These are phyloP conservation scores for Rhizomucor pusillus DNA, from an alignment of 371 early-diverging fungal genomes.

Conservation along the genomic window DNA sequence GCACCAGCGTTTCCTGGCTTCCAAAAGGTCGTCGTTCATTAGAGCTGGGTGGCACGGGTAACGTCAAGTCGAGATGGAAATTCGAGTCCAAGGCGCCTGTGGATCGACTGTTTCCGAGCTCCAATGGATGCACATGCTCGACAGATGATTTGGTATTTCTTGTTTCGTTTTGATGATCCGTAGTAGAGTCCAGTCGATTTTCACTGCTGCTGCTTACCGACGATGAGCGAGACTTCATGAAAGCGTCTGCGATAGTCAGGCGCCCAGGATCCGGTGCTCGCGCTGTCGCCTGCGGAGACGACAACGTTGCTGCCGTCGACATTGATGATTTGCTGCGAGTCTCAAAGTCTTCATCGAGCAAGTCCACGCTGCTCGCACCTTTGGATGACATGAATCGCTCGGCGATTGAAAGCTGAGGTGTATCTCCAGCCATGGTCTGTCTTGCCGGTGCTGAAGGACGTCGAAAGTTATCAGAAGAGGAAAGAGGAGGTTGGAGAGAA, in stretches of 20 bases:
- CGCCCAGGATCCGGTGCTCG: conserved; percentile 22
- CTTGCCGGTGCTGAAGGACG: too few relatives aligned
- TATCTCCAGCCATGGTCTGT: too few relatives aligned
- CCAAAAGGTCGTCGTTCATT: conserved; percentile 30
- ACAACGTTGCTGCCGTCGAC: too few relatives aligned
- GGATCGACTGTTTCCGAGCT: too few relatives aligned
- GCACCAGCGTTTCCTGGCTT: conserved; percentile 45
- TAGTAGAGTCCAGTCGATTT: conserved; percentile 2
- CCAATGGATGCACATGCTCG: too few relatives aligned
- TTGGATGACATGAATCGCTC: conserved; percentile 34
- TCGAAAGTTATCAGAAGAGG: conserved; percentile 2
- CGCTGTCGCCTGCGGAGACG: too few relatives aligned
- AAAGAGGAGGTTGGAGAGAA: not conserved
- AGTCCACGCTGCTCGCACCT: too few relatives aligned
- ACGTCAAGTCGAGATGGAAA: conserved; percentile 13
- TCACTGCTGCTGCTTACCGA: too few relatives aligned
- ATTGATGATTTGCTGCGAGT: not conserved
- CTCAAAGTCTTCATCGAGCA: not conserved
- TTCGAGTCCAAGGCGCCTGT: conserved; percentile 8
- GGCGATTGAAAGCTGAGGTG: conserved; percentile 40
- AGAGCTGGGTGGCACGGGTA: conserved; percentile 9
- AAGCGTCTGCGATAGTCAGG: conserved; percentile 34
- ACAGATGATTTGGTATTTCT: too few relatives aligned
- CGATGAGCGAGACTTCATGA: conserved; percentile 20
- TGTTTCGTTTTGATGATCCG: too few relatives aligned